Percentiles rank a stretch among this genome's conserved stretches.
phyloP scores from a whole-genome alignment of 1,284 basidiomycete genomes.

The Quambalaria eucalypti region DNA sequence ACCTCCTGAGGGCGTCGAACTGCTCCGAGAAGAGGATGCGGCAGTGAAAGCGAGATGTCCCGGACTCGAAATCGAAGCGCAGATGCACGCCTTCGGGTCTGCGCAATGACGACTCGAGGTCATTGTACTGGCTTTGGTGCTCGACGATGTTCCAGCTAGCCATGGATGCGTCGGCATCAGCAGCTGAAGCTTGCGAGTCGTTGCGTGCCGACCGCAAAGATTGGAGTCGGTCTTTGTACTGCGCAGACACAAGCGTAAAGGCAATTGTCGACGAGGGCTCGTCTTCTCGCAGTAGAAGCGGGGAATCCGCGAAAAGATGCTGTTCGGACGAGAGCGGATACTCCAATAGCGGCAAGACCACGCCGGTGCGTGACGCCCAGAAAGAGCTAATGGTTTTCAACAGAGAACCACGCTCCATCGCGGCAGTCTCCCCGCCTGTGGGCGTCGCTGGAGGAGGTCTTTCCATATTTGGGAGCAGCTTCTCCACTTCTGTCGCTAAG shows the following conservation, averaged over 20 bases:
- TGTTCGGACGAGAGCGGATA: constrained; percentile 51
- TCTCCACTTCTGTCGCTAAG: too few species aligned
- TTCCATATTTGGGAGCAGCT: too few species aligned
- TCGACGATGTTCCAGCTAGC: constrained; percentile 24
- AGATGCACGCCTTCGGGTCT: constrained; percentile 39
- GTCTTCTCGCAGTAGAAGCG: constrained; percentile 77
- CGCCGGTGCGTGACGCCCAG: constrained; percentile 51
- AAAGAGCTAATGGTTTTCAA: constrained; percentile 77
- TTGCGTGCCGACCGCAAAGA: constrained; percentile 12
- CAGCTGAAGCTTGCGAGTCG: neutral
- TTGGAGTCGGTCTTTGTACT: constrained; percentile 54
- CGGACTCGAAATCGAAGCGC: constrained; percentile 48
- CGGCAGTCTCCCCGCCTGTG: neutral
- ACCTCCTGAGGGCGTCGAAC: constrained; percentile 84
- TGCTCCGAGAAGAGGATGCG: constrained; percentile 93
- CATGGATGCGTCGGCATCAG: neutral
- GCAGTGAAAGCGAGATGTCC: constrained; percentile 81
- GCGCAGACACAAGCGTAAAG: constrained; percentile 78
- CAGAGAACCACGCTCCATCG: constrained; percentile 57
- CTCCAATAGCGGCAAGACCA: constrained; percentile 52
- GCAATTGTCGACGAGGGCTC: constrained; percentile 98
- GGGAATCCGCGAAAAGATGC: constrained; percentile 79
- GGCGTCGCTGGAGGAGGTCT: neutral
- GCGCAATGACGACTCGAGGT: constrained; percentile 27
- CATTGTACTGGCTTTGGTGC: constrained; percentile 10